Evolutionary conservation across 345 rosid genomes (phyloP).

Genomic region (Hibiscus tridactylites): DNA sequence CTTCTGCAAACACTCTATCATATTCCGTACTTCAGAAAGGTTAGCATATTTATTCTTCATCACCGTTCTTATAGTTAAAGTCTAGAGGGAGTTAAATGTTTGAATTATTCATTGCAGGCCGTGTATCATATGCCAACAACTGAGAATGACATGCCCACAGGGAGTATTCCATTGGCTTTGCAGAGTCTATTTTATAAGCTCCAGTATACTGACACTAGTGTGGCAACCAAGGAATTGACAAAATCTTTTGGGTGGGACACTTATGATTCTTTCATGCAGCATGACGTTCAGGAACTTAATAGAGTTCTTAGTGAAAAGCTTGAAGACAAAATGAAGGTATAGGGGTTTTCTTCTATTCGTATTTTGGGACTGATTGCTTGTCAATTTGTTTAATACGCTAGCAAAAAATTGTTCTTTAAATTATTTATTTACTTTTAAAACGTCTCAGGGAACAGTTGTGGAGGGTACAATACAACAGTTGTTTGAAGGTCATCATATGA

Average conservation of each 20-base stretch:
- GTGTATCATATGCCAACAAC: slow-evolving; percentile 72
- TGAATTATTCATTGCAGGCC: slow-evolving; percentile 30
- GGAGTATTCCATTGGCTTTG: slow-evolving; percentile 49
- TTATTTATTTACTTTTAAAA: neutral
- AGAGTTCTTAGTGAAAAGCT: slow-evolving; percentile 50
- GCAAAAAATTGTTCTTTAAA: neutral
- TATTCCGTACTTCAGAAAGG: slow-evolving; percentile 60
- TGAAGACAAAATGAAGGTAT: slow-evolving; percentile 56
- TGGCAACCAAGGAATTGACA: slow-evolving; percentile 48
- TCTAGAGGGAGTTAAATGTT: neutral
- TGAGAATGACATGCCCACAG: slow-evolving; percentile 60
- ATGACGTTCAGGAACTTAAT: slow-evolving; percentile 55
- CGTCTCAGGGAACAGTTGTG: slow-evolving; percentile 47
- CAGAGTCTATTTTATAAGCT: slow-evolving; percentile 53
- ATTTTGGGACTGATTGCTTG: neutral
- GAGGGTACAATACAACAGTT: slow-evolving; percentile 52
- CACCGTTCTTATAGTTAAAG: neutral
- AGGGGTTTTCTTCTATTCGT: neutral
- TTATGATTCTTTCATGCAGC: slow-evolving; percentile 53
- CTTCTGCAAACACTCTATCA: slow-evolving; percentile 53
- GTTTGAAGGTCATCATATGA: slow-evolving; percentile 56
- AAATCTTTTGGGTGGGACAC: slow-evolving; percentile 42
- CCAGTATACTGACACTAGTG: slow-evolving; percentile 46
- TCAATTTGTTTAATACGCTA: neutral
- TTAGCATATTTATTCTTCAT: slow-evolving; percentile 8